These are phyloP conservation scores for Colletotrichum higginsianum DNA, from an alignment of 2,329 filamentous ascomycete genomes.

Conservation along the genomic window DNA sequence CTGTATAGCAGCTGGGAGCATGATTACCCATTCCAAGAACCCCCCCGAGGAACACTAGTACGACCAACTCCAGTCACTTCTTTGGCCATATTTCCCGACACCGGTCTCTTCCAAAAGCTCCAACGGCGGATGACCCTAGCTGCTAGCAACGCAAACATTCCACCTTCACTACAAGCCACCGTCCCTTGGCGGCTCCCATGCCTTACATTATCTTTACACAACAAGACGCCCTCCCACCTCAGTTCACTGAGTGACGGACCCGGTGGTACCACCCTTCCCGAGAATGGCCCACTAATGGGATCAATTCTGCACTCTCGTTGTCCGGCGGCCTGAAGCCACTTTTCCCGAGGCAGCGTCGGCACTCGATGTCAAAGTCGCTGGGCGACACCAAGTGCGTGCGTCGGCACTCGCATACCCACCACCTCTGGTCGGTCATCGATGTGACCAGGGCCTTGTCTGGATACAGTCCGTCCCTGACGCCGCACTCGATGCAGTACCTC, in stretches of 20 bases:
- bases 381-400: conserved; percentile 25
- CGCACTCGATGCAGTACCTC: conserved; percentile 60
- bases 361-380: conserved; percentile 1
- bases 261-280: neutral
- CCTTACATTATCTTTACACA: too few relatives aligned
- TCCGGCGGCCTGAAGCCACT: neutral
- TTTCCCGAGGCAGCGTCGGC: neutral
- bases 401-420: conserved; percentile 59
- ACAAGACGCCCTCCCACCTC: neutral
- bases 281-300: neutral
- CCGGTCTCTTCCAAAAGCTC: neutral
- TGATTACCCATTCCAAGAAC: neutral
- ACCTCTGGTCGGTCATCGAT: conserved; percentile 55
- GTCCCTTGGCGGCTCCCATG: neutral
- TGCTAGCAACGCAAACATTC: neutral
- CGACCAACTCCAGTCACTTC: neutral
- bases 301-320: fast-evolving
- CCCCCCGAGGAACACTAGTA: neutral
- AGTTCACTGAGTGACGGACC: neutral
- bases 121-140: neutral
- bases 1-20: neutral
- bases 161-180: neutral
- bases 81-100: neutral
- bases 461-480: conserved; percentile 56
- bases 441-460: conserved; percentile 55